Evolutionary conservation across 805 yeast species (phyloP).

Genomic region (Zygosaccharomyces pseudorouxii): DNA sequence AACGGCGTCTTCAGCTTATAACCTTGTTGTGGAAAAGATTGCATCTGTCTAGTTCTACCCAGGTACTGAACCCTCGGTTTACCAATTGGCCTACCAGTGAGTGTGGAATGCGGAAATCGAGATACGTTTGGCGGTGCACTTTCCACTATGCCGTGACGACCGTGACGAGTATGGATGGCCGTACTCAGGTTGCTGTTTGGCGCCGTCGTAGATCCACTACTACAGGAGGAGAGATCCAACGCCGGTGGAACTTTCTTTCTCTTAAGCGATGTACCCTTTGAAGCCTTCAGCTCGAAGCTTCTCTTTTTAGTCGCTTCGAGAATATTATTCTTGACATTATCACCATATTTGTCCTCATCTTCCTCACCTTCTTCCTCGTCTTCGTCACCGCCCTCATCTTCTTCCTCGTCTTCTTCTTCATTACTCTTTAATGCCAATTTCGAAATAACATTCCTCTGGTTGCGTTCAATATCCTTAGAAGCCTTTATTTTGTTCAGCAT

Average conservation of each 20-base stretch:
- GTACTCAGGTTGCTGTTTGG: background rate
- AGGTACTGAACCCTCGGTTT: conserved; percentile 30
- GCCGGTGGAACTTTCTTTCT: conserved; percentile 30
- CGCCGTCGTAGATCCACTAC: conserved; percentile 1
- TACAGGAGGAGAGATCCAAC: conserved; percentile 12
- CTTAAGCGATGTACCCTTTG: conserved; percentile 21
- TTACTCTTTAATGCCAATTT: conserved; percentile 11
- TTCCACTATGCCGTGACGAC: background rate
- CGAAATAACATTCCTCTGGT: conserved; percentile 22
- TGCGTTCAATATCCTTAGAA: conserved; percentile 25
- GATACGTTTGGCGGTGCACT: conserved; percentile 29
- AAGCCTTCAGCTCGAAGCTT: conserved; percentile 5
- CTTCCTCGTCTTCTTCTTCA: conserved; percentile 6
- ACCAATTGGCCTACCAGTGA: conserved; percentile 6
- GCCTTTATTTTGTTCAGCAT: conserved; percentile 24
- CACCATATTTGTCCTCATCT: conserved; percentile 2
- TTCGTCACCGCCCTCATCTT: conserved; percentile 9
- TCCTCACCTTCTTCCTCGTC: conserved; percentile 5
- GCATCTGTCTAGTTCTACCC: conserved; percentile 17
- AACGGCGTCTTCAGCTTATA: conserved; percentile 15
- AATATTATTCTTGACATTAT: conserved; percentile 1
- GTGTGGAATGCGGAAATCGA: conserved; percentile 18
- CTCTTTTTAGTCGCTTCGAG: background rate
- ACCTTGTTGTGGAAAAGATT: conserved; percentile 7
- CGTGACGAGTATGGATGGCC: background rate